Conservation (phyloP, 805 yeast genomes). For the Yarrowia phangngaensis region DNA sequence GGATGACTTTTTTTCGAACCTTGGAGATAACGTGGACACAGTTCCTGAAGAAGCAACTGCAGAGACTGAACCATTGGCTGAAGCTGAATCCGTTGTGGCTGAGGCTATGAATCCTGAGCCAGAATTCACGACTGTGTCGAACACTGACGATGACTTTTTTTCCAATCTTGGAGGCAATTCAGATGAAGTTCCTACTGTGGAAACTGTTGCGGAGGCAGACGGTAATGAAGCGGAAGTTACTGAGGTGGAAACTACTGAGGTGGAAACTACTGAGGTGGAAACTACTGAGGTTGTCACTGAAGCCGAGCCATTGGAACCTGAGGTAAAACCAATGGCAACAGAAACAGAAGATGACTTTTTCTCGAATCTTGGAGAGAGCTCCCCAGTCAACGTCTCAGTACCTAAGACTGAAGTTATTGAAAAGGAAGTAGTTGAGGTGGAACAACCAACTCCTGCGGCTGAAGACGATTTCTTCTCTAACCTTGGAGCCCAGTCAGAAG, state of each 20-base stretch:
- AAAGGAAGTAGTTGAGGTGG: too few relatives aligned
- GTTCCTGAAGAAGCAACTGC: not conserved
- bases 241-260: slow-evolving; percentile 10
- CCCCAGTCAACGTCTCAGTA: too few relatives aligned
- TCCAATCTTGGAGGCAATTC: slow-evolving; percentile 15
- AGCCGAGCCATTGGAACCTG: too few relatives aligned
- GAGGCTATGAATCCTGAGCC: not conserved
- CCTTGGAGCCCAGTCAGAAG: too few relatives aligned
- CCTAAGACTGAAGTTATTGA: too few relatives aligned
- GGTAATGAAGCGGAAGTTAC: too few relatives aligned
- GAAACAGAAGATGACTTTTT: slow-evolving; percentile 9
- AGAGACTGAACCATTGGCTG: not conserved
- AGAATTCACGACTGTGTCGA: not conserved
- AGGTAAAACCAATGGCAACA: too few relatives aligned
- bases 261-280: slow-evolving; percentile 21
- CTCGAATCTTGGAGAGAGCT: slow-evolving; percentile 11
- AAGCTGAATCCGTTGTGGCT: slow-evolving; percentile 5
- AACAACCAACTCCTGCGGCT: too few relatives aligned
- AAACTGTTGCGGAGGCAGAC: too few relatives aligned
- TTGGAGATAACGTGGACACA: slow-evolving; percentile 8
- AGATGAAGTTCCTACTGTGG: too few relatives aligned
- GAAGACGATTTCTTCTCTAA: too few relatives aligned
- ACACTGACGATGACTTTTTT: slow-evolving; percentile 27
- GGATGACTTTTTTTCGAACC: slow-evolving; percentile 26
- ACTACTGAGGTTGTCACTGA: slow-evolving; percentile 17